Percentiles rank a stretch among this genome's conserved stretches.
Evolutionary conservation across 768 basidiomycete genomes (phyloP).

Genomic region (Xerocomus spinulosus): DNA sequence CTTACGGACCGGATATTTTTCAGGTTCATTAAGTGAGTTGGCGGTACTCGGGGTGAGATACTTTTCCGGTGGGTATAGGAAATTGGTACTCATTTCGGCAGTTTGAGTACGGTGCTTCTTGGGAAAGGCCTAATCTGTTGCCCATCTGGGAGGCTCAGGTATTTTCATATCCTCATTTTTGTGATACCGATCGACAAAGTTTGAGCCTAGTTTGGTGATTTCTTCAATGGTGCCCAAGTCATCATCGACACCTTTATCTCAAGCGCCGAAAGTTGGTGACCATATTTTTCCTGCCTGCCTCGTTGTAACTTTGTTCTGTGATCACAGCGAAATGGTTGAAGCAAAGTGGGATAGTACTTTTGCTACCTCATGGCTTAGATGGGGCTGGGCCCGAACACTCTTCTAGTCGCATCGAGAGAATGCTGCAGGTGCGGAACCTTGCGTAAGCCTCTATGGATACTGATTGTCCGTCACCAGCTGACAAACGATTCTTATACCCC

Average conservation of each 20-base stretch:
- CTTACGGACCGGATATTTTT: background rate
- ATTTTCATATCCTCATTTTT: constrained; percentile 2
- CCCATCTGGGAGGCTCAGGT: constrained; percentile 94
- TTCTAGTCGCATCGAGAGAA: constrained; percentile 80
- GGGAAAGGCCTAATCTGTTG: constrained; percentile 77
- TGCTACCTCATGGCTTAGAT: constrained; percentile 86
- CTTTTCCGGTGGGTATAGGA: background rate
- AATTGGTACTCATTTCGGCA: constrained; percentile 27
- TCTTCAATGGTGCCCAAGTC: constrained; percentile 86
- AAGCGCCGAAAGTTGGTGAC: constrained; percentile 70
- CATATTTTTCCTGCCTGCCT: no score
- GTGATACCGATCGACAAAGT: background rate
- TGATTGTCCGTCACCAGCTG: constrained; percentile 42
- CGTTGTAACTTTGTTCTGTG: background rate
- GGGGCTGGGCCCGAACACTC: constrained; percentile 95
- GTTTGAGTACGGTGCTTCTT: constrained; percentile 90
- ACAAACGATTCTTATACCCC: constrained; percentile 62
- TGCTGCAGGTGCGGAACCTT: constrained; percentile 68
- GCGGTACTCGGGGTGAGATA: constrained; percentile 76
- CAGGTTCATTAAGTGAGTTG: constrained; percentile 85
- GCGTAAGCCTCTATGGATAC: background rate
- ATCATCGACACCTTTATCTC: constrained; percentile 88
- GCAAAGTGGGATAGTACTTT: constrained; percentile 82
- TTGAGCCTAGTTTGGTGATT: constrained; percentile 73
- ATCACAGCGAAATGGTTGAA: constrained; percentile 83